Conservation (phyloP, 768 basidiomycete genomes). For the Boletus fagicola region DNA sequence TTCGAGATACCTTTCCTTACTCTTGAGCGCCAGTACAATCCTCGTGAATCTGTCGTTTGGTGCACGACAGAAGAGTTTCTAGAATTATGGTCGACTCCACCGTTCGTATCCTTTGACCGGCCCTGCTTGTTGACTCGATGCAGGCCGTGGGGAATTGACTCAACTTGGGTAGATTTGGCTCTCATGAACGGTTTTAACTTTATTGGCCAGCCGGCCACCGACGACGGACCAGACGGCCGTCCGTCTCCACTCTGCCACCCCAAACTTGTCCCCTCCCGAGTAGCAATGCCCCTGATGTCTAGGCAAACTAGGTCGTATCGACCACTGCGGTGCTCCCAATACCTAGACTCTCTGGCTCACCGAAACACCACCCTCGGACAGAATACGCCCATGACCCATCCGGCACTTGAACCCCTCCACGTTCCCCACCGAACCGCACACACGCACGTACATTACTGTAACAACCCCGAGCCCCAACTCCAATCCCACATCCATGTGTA, state of each 20-base stretch:
- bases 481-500: no score
- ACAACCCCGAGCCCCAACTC: no score
- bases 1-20: slow-evolving; percentile 30
- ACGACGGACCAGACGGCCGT: neutral
- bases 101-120: neutral
- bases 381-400: neutral
- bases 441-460: no score
- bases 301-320: neutral
- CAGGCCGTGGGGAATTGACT: neutral
- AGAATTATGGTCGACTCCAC: no score
- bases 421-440: no score
- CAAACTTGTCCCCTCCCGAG: no score
- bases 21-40: neutral
- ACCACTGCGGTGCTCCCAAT: neutral
- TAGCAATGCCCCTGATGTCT: no score
- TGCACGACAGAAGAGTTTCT: no score
- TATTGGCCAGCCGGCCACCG: no score
- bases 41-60: neutral
- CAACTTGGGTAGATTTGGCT: neutral
- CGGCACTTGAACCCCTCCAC: no score
- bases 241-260: neutral
- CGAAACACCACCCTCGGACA: neutral
- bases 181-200: no score
- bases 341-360: neutral
- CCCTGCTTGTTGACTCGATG: neutral